Evolutionary conservation across 352 stramenopile species (phyloP), one percentile per base, ranked within the genome.

Genomic region (Globisporangium iwayamae): DNA sequence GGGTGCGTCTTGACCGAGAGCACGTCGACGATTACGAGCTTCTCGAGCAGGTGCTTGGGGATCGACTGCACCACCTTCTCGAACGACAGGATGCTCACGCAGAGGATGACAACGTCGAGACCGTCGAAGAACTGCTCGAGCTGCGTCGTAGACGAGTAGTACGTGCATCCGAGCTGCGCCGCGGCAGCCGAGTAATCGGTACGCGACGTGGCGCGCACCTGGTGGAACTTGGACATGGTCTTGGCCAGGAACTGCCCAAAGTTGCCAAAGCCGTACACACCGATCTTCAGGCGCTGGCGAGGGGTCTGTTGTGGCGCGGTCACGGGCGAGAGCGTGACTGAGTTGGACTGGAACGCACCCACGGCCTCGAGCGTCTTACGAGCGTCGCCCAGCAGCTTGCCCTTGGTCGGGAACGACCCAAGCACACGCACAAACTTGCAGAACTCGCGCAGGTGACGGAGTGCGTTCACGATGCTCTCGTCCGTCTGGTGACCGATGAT

Each of bases 171-270:
- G 22, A 91, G 47, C 45, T 85, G 65, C 47, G 68, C 56, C 1
- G 85, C 87, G 2, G 74, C 60, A 16, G 54, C 61, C 14, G 71
- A 76, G 70, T 98, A 98, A 68, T 98, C 91, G 25, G 71, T 90
- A 13, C 95, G 80, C 38, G 90, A 98, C 7, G 79, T 91, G 6
- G 78, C 85, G 5, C 96, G 85, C 45, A 98, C 89, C 1, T 80
- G 73, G 61, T 96, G 90, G 64, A 96, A 87, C 73, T 97, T 97
- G 41, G 83, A 68, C 74, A 99, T 98, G 9, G 87, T 97, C 79
- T 94, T 94, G n/a, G 90, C 90, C 62, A 99, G 91, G 76, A 99
- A 99, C 80, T 99, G 97, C 34, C 96, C 97, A 74, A 99, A 99
- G 69, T 98, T 95, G 45, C 97, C 94, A 70, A 99, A 99, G 4